Percentiles rank a stretch among this genome's conserved stretches.
Evolutionary conservation across 2,329 filamentous ascomycete genomes (phyloP).

Genomic region (Colletotrichum sidae): DNA sequence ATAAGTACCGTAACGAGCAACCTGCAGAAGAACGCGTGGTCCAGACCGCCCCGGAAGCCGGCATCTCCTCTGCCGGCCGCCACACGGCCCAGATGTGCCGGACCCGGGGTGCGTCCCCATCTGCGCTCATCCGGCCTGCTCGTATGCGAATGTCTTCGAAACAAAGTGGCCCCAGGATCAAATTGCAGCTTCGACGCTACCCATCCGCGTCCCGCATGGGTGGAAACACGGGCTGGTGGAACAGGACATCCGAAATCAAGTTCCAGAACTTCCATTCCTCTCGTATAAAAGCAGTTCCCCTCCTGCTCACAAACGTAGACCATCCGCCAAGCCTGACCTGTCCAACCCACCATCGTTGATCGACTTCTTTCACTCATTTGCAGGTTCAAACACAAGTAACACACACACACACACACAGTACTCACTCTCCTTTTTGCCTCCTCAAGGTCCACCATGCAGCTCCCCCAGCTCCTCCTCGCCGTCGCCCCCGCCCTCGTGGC

Average conservation of each 20-base stretch:
- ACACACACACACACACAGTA: no score
- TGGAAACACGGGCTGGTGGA: no score
- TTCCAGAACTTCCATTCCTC: no score
- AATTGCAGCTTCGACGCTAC: slow-evolving; percentile 22
- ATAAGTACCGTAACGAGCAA: background rate
- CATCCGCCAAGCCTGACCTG: no score
- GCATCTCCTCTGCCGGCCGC: slow-evolving; percentile 3
- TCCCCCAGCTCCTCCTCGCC: slow-evolving; percentile 18
- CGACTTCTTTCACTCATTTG: background rate
- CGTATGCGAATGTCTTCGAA: slow-evolving; percentile 31
- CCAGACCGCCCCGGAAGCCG: slow-evolving; percentile 9
- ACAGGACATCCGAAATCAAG: no score
- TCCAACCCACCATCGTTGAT: background rate
- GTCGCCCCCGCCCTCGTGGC: slow-evolving; percentile 27
- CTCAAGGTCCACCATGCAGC: slow-evolving; percentile 11
- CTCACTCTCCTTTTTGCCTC: no score
- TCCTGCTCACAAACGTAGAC: no score
- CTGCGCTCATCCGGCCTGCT: background rate
- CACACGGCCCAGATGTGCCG: slow-evolving; percentile 17
- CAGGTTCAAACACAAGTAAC: background rate
- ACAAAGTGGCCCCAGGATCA: slow-evolving; percentile 22
- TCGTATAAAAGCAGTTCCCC: no score
- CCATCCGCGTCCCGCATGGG: background rate
- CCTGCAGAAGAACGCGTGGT: background rate
- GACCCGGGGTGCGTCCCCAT: no score